Conservation (phyloP, 1,284 basidiomycete genomes). For the Porphyrellus sp. region DNA sequence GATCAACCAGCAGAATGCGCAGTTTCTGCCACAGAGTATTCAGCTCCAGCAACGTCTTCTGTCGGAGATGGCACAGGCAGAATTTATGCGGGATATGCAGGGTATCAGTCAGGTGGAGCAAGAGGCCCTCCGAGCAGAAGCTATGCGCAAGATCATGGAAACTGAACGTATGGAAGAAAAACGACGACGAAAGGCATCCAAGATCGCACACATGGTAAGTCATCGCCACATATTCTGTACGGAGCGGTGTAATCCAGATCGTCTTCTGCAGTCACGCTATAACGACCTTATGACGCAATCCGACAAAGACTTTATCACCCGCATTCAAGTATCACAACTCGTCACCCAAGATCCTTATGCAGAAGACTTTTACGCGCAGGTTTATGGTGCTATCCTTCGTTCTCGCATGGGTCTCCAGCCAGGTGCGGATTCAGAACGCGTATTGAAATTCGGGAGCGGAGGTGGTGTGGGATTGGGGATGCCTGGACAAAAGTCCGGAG, state of each 20-base stretch:
- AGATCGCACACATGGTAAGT: constrained; percentile 81
- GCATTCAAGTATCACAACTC: constrained; percentile 97
- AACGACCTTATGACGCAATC: constrained; percentile 99
- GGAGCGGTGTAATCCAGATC: neutral
- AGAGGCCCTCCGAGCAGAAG: constrained; percentile 67
- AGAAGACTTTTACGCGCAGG: constrained; percentile 98
- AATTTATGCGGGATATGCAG: constrained; percentile 62
- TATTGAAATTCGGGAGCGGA: constrained; percentile 81
- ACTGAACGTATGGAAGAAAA: constrained; percentile 84
- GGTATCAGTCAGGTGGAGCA: constrained; percentile 58
- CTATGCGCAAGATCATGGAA: constrained; percentile 84
- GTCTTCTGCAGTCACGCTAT: constrained; percentile 72
- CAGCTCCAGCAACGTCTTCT: constrained; percentile 71
- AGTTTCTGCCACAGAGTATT: constrained; percentile 55
- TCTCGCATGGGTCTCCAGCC: constrained; percentile 71
- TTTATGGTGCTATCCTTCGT: constrained; percentile 81
- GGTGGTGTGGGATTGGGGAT: constrained; percentile 69
- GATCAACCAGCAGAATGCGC: constrained; percentile 46
- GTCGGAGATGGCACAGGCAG: constrained; percentile 67
- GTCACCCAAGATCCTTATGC: constrained; percentile 95
- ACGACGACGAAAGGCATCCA: constrained; percentile 73
- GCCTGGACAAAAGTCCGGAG: constrained; percentile 56
- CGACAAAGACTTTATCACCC: constrained; percentile 99
- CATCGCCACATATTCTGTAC: constrained; percentile 2
- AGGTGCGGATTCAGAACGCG: constrained; percentile 59